Evolutionary conservation across 2,329 filamentous ascomycete species (phyloP).

Genomic region (Aspergillus jensenii): DNA sequence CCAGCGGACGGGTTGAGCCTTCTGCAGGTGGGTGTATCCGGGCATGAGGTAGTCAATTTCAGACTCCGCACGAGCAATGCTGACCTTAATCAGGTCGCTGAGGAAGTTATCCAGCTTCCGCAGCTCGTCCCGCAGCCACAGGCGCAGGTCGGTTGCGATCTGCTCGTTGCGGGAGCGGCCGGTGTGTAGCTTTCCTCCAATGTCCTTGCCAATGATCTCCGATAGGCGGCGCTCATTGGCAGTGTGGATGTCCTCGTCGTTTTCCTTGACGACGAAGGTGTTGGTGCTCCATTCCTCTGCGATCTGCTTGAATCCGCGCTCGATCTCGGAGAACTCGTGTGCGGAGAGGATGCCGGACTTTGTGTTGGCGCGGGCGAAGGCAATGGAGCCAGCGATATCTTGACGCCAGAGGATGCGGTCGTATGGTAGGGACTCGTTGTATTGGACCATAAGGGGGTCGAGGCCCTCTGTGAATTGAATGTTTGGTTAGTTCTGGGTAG

Average conservation of each 20-base stretch:
- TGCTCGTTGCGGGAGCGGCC: conserved; percentile 87
- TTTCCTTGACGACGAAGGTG: conserved; percentile 37
- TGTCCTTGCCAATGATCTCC: conserved; percentile 82
- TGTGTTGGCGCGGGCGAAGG: conserved; percentile 76
- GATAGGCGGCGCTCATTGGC: conserved; percentile 71
- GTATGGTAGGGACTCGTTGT: conserved; percentile 79
- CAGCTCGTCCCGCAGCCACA: conserved; percentile 80
- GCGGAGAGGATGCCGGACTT: conserved; percentile 71
- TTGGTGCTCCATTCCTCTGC: conserved; percentile 44
- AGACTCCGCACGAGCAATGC: conserved; percentile 66
- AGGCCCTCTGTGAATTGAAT: conserved; percentile 61
- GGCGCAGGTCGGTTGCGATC: conserved; percentile 83
- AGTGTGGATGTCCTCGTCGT: conserved; percentile 64
- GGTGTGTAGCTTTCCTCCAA: conserved; percentile 86
- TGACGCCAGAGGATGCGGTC: conserved; percentile 76
- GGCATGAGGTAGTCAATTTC: conserved; percentile 82
- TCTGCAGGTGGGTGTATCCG: conserved; percentile 84
- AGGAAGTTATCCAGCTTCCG: conserved; percentile 68
- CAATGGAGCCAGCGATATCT: conserved; percentile 77
- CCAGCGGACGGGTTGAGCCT: conserved; percentile 78
- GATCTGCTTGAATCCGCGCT: conserved; percentile 65
- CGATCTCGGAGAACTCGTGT: conserved; percentile 72
- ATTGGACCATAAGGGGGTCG: conserved; percentile 81
- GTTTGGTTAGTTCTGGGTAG: conserved; percentile 21
- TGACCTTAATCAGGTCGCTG: conserved; percentile 67